phyloP scores from a whole-genome alignment of 1,284 basidiomycete species.

The Apiotrichum veenhuisii region DNA sequence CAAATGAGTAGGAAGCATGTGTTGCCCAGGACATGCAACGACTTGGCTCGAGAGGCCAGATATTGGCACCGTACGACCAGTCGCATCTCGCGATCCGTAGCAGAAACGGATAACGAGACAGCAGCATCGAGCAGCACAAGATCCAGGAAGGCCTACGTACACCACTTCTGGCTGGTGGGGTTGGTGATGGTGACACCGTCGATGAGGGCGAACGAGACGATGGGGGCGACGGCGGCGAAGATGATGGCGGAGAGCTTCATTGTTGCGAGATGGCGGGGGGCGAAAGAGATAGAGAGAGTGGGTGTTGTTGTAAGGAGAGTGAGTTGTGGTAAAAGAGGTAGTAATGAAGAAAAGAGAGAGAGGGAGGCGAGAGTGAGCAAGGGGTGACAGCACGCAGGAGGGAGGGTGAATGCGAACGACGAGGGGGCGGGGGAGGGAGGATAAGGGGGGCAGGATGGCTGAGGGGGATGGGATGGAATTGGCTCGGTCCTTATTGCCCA shows the following conservation, averaged over 20 bases:
- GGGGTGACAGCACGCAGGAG: background rate
- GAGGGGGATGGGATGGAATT: too few species aligned
- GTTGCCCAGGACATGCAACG: too few species aligned
- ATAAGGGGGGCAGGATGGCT: background rate
- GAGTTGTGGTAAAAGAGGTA: background rate
- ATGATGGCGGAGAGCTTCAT: constrained; percentile 9
- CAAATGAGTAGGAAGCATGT: too few species aligned
- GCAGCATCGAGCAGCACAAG: too few species aligned
- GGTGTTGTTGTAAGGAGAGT: background rate
- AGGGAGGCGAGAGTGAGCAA: background rate
- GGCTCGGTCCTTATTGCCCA: too few species aligned
- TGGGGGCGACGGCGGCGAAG: background rate
- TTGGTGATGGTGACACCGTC: constrained; percentile 7
- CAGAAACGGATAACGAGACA: too few species aligned
- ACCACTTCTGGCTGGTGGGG: constrained; percentile 8
- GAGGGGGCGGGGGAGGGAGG: background rate
- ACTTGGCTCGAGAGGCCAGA: too few species aligned
- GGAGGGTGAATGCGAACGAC: too few species aligned
- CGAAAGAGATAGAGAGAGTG: background rate
- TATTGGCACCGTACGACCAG: too few species aligned
- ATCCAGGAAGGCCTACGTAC: too few species aligned
- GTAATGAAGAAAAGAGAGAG: background rate
- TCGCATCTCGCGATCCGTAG: too few species aligned
- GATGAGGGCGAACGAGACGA: constrained; percentile 2
- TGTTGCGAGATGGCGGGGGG: background rate